A percentile compares a stretch with the other conserved stretches of the same genome.
Conservation (phyloP, 768 basidiomycete genomes). For the Rhizopogon roseolus region DNA sequence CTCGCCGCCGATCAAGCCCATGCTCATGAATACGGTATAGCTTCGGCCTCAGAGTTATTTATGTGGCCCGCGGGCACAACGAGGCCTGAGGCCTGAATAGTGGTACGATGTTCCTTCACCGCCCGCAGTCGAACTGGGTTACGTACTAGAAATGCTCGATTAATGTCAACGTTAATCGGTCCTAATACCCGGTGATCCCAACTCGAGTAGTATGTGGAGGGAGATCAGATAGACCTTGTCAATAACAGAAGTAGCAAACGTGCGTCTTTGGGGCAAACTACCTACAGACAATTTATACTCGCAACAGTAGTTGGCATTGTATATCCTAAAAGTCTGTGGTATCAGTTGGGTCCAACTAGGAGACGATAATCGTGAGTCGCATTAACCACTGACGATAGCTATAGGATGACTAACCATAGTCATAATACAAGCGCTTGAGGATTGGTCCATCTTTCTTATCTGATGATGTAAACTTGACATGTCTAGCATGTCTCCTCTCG, state of each 20-base stretch:
- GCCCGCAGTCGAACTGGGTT: too few species aligned
- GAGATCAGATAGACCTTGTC: neutral
- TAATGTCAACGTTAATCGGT: neutral
- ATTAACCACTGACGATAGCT: neutral
- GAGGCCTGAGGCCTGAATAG: neutral
- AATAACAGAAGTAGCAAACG: neutral
- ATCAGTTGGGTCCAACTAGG: constrained; percentile 15
- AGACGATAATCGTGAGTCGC: constrained; percentile 9
- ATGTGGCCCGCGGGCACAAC: neutral
- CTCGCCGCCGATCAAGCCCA: neutral
- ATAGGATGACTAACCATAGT: constrained; percentile 50
- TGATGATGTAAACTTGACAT: constrained; percentile 60
- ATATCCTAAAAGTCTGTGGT: neutral
- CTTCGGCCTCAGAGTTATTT: neutral
- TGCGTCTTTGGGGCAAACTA: neutral
- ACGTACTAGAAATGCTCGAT: neutral
- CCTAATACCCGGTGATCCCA: neutral
- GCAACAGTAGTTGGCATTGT: neutral
- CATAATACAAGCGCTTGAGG: constrained; percentile 54
- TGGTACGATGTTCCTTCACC: neutral
- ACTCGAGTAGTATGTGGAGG: too few species aligned
- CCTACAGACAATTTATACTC: neutral
- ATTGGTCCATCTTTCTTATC: constrained; percentile 45
- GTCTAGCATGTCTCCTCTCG: constrained; percentile 57
- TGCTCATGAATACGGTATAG: too few species aligned